phyloP scores from a whole-genome alignment of 768 basidiomycete species.

The Podaxis pistillaris region DNA sequence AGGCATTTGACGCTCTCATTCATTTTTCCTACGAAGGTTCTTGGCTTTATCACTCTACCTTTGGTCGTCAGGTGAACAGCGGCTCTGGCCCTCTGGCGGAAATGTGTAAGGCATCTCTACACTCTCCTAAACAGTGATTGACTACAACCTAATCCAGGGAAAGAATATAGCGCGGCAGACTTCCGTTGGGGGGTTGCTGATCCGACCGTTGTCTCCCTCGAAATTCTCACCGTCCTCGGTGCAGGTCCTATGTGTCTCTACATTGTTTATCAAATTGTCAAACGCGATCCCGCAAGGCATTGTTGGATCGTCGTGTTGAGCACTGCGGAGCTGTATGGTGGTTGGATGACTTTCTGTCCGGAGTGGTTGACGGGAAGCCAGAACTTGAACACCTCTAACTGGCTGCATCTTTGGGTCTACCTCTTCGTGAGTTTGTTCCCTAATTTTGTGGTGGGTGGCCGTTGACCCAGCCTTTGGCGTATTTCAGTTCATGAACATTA shows the following conservation, averaged over 20 bases:
- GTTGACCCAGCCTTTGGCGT: slow-evolving; percentile 3
- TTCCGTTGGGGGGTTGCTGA: slow-evolving; percentile 80
- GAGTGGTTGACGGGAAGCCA: slow-evolving; percentile 81
- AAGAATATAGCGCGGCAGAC: slow-evolving; percentile 79
- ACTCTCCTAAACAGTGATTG: neutral
- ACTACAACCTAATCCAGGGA: slow-evolving; percentile 46
- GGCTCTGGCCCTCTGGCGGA: slow-evolving; percentile 69
- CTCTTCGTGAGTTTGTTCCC: slow-evolving; percentile 55
- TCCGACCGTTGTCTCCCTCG: slow-evolving; percentile 77
- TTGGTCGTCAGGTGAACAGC: slow-evolving; percentile 70
- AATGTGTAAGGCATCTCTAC: slow-evolving; percentile 53
- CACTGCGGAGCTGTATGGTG: slow-evolving; percentile 78
- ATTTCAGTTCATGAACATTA: slow-evolving; percentile 74
- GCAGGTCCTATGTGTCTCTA: slow-evolving; percentile 75
- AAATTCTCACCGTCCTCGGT: slow-evolving; percentile 79
- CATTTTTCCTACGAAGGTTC: slow-evolving; percentile 81
- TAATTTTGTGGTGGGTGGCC: neutral
- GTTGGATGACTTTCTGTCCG: slow-evolving; percentile 90
- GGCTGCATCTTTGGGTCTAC: slow-evolving; percentile 77
- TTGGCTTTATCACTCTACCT: slow-evolving; percentile 74
- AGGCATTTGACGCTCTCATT: slow-evolving; percentile 81
- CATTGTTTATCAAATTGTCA: slow-evolving; percentile 63
- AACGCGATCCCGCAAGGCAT: slow-evolving; percentile 62
- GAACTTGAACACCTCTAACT: slow-evolving; percentile 68
- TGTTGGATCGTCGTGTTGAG: slow-evolving; percentile 81